phyloP scores from a whole-genome alignment of 352 stramenopile genomes.

The Phytophthora cajani region DNA sequence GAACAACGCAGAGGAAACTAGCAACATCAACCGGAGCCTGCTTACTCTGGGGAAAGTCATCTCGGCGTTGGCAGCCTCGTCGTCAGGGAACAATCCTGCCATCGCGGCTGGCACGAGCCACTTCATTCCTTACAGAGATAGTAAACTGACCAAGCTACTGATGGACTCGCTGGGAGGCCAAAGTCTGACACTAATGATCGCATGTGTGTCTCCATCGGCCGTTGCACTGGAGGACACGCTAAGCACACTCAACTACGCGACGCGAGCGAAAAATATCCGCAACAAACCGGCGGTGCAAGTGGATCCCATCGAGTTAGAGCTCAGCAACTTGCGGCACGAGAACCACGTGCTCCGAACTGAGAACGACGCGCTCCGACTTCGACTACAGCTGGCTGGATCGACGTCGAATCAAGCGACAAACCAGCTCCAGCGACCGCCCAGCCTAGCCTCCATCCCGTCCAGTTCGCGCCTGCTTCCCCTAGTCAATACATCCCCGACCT shows the following conservation, averaged over 20 bases:
- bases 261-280: slow-evolving; percentile 84
- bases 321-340: slow-evolving; percentile 70
- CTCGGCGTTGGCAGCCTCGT: slow-evolving; percentile 66
- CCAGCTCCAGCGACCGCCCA: slow-evolving; percentile 20
- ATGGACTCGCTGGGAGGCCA: slow-evolving; percentile 87
- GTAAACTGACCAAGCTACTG: slow-evolving; percentile 87
- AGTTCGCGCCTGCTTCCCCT: slow-evolving; percentile 41
- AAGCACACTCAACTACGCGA: slow-evolving; percentile 88
- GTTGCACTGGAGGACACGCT: slow-evolving; percentile 75
- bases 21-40: slow-evolving; percentile 87
- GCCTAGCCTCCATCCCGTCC: slow-evolving; percentile 35
- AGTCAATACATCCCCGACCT: slow-evolving; percentile 13
- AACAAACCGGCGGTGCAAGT: slow-evolving; percentile 82
- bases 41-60: slow-evolving; percentile 88
- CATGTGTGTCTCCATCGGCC: slow-evolving; percentile 75
- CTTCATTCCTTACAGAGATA: slow-evolving; percentile 87
- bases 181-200: slow-evolving; percentile 86
- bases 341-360: slow-evolving; percentile 63
- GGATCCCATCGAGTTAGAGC: slow-evolving; percentile 63
- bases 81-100: slow-evolving; percentile 13
- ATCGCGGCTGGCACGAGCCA: slow-evolving; percentile 6
- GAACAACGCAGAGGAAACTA: slow-evolving; percentile 75
- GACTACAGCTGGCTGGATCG: slow-evolving; percentile 39
- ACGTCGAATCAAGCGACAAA: slow-evolving; percentile 1
- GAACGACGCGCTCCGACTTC: slow-evolving; percentile 66